Evolutionary conservation across 2,329 filamentous ascomycete species (phyloP).

Genomic region (Penicillium italicum): DNA sequence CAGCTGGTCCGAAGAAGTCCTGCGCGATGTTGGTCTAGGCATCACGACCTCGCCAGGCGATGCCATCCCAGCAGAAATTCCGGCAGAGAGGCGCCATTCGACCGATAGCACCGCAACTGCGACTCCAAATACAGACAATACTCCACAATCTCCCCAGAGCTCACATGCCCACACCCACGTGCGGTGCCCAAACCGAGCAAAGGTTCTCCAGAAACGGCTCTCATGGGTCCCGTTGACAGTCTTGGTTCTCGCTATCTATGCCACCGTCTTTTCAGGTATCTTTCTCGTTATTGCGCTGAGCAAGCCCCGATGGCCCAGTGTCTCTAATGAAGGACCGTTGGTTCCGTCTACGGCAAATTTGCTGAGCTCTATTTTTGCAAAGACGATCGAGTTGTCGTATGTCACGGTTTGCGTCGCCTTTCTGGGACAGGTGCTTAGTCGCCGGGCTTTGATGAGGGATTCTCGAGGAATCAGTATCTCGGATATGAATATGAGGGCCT

Average conservation of each 20-base stretch:
- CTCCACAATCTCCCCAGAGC: slow-evolving; percentile 1
- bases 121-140: background rate
- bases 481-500: slow-evolving; percentile 73
- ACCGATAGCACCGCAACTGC: slow-evolving; percentile 1
- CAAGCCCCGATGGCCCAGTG: slow-evolving; percentile 58
- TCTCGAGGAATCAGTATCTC: slow-evolving; percentile 67
- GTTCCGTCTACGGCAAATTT: slow-evolving; percentile 63
- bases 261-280: slow-evolving; percentile 42
- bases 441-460: slow-evolving; percentile 60
- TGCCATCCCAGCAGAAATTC: slow-evolving; percentile 1
- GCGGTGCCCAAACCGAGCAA: slow-evolving; percentile 29
- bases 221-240: slow-evolving; percentile 37
- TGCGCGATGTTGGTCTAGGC: slow-evolving; percentile 20
- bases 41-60: slow-evolving; percentile 15
- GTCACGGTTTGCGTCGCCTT: slow-evolving; percentile 73
- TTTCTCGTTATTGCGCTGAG: slow-evolving; percentile 53
- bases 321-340: slow-evolving; percentile 50
- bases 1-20: slow-evolving; percentile 17
- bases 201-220: slow-evolving; percentile 31
- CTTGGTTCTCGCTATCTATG: slow-evolving; percentile 38
- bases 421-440: slow-evolving; percentile 70
- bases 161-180: slow-evolving; percentile 11
- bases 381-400: slow-evolving; percentile 73
- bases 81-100: background rate
- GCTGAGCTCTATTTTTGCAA: slow-evolving; percentile 66